Percentiles rank a stretch among this genome's conserved stretches.
These are phyloP conservation scores for Colletotrichum abscissum DNA, from an alignment of 2,329 filamentous ascomycete genomes.

Conservation along the genomic window DNA sequence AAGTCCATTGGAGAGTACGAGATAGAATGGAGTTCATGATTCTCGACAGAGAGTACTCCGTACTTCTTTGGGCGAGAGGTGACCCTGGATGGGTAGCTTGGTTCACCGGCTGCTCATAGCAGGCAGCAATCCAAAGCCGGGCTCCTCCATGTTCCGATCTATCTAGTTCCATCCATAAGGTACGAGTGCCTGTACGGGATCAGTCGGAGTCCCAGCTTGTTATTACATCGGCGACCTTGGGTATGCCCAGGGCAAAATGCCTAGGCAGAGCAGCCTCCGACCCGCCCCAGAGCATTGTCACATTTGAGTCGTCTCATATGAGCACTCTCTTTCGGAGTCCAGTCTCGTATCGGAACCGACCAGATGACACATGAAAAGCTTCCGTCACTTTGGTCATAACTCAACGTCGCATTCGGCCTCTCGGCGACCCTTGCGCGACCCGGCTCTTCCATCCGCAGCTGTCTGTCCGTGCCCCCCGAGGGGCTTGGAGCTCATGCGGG, in stretches of 20 bases:
- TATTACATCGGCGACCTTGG: not conserved
- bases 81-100: not conserved
- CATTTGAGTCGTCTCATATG: not conserved
- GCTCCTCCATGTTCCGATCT: not conserved
- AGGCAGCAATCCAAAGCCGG: not conserved
- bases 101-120: not conserved
- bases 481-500: constrained; percentile 31
- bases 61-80: not conserved
- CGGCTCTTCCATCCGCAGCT: constrained; percentile 24
- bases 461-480: constrained; percentile 30
- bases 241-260: too few relatives aligned
- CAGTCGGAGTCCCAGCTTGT: not conserved
- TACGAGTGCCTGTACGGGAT: not conserved
- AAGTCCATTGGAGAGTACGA: not conserved
- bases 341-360: not conserved
- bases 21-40: not conserved
- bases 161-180: not conserved
- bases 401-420: constrained; percentile 26
- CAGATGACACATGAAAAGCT: not conserved
- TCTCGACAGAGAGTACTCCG: not conserved
- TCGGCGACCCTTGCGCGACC: constrained; percentile 26
- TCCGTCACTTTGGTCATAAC: not conserved
- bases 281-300: not conserved
- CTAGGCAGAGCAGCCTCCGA: not conserved
- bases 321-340: not conserved